Base-by-base conservation (phyloP, 2,329 filamentous ascomycete species). In the Mycosphaerella sp. region DNA sequence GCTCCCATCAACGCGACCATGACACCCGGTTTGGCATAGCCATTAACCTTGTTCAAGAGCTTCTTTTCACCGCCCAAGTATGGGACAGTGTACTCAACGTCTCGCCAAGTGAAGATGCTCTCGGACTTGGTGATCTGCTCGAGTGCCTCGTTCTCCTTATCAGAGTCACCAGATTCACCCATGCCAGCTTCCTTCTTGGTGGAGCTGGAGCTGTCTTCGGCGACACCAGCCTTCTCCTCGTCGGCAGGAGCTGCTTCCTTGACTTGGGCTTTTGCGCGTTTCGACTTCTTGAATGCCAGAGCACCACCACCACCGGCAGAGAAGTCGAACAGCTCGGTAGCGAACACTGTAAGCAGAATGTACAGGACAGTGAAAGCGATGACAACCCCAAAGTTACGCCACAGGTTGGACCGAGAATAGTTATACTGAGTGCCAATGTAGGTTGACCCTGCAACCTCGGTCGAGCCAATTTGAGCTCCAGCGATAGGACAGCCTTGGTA, bases 1-100 rank as follows among this genome's bases (percentile, higher is more conserved):
- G 85, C 86, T 48, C 89, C 89, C 75, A 93, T 87, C 1, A 94
- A 73, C 0, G 88, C 88, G 39, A 88, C 82, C 79, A 94, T 83
- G 14, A 85, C 70, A 14, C 88, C 87, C 1, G 88, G 88, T 62
- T 89, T 89, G 1, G 82, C 87, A 59, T 87, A 91, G 1, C 88
- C 88, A 51, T 76, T 84, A 53, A 93, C 80, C 4, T 81, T 76
- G 62, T 87, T 84, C 42, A 88, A 71, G 1, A 87, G 73, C 64
- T 81, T 78, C 34, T 79, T 76, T 45, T 80, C 75, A 41, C 81
- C 81, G 5, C 79, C 78, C 37, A 81, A 74, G 54, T 84, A 85
- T 0, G 84, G 84, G 0, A 91, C 85, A 0, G 80, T 86, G 64
- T 89, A 91, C 42, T 84, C 75, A 21, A 88, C 75, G 58, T 88